These are phyloP conservation scores for Pleurotus djamor DNA, from an alignment of 768 basidiomycete genomes.

Conservation along the genomic window DNA sequence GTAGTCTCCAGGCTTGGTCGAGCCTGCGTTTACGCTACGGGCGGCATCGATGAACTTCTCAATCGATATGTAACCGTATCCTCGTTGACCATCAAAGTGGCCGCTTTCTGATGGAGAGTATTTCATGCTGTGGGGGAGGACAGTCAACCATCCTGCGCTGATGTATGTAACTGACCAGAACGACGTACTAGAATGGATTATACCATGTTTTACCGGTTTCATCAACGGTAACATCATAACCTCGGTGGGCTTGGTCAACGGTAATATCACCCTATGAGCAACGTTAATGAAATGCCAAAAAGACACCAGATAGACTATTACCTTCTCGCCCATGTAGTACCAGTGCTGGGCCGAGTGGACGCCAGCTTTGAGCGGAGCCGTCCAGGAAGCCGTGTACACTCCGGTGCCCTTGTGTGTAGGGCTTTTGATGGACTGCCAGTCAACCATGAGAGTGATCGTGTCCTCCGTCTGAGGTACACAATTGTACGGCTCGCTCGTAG, in stretches of 20 bases:
- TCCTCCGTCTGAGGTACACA: constrained; percentile 88
- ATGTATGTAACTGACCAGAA: constrained; percentile 2
- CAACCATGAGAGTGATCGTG: constrained; percentile 91
- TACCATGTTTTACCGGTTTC: constrained; percentile 83
- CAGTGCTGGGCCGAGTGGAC: constrained; percentile 89
- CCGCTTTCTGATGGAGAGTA: constrained; percentile 91
- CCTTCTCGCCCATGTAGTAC: constrained; percentile 96
- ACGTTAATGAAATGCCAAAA: constrained; percentile 2
- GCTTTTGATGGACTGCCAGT: constrained; percentile 85
- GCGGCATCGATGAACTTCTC: constrained; percentile 91
- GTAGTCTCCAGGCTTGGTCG: constrained; percentile 65
- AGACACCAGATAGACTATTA: constrained; percentile 15
- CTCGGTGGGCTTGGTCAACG: constrained; percentile 92
- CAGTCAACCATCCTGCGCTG: constrained; percentile 6
- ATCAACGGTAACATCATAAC: constrained; percentile 87
- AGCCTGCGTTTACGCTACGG: constrained; percentile 72
- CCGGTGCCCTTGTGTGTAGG: constrained; percentile 78
- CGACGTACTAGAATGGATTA: constrained; percentile 87
- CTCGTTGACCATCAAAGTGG: constrained; percentile 92
- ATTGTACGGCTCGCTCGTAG: constrained; percentile 85
- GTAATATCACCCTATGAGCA: constrained; percentile 76
- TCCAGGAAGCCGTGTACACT: constrained; percentile 95
- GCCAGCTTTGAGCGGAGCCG: constrained; percentile 87
- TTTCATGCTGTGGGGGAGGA: constrained; percentile 68
- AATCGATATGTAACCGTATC: constrained; percentile 90